Percentiles rank a stretch among this genome's conserved stretches.
Conservation (phyloP, 768 basidiomycete genomes). For the Boletales sp. region DNA sequence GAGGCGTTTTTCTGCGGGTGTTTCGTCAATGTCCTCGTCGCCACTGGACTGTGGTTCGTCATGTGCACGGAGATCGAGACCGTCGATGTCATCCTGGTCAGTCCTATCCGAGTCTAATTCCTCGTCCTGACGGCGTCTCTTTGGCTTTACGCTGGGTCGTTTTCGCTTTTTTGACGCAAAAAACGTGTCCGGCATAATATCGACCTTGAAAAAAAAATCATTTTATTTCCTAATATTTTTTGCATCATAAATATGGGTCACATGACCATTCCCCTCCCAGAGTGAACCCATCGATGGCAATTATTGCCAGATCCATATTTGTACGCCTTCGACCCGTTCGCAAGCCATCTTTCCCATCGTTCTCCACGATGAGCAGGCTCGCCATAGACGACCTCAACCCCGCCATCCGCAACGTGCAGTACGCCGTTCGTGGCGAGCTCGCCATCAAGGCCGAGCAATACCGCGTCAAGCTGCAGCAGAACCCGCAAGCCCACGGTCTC, state of each 20-base stretch:
- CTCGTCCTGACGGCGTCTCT: conserved; percentile 43
- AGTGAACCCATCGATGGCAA: conserved; percentile 8
- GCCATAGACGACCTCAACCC: conserved; percentile 77
- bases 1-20: conserved; percentile 89
- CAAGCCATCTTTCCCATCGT: not conserved
- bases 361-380: conserved; percentile 50
- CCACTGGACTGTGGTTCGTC: conserved; percentile 59
- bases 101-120: conserved; percentile 65
- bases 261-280: not conserved
- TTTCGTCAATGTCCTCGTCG: conserved; percentile 86
- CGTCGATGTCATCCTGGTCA: conserved; percentile 60
- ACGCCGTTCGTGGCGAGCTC: conserved; percentile 96
- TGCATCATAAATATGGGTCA: not conserved
- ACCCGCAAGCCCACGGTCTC: conserved; percentile 43
- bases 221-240: conserved; percentile 16
- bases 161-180: conserved; percentile 70
- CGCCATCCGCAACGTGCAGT: conserved; percentile 81
- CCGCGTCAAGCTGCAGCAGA: conserved; percentile 62
- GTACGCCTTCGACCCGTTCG: too few species aligned
- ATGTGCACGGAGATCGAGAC: conserved; percentile 68
- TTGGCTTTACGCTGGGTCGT: conserved; percentile 32
- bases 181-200: conserved; percentile 77
- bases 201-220: conserved; percentile 18
- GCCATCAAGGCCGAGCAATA: conserved; percentile 90
- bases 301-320: not conserved